Percentiles rank a stretch among this genome's conserved stretches.
phyloP scores from a whole-genome alignment of 805 yeast genomes.

The Metschnikowia amazonensis region DNA sequence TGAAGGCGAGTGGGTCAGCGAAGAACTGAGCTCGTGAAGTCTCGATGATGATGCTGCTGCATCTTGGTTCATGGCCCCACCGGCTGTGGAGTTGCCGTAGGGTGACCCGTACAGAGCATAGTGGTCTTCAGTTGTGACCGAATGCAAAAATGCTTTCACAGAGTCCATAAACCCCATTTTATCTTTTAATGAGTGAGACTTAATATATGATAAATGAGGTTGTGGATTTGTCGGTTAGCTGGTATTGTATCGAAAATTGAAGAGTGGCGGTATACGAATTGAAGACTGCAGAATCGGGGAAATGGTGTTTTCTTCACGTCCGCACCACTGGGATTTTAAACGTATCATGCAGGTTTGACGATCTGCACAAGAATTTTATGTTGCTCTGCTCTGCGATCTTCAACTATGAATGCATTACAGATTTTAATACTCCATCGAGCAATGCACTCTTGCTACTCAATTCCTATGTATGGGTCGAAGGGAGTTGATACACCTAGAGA shows the following conservation, averaged over 20 bases:
- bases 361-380: neutral
- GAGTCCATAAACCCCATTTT: slow-evolving; percentile 38
- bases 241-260: neutral
- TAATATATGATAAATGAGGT: neutral
- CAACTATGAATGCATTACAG: neutral
- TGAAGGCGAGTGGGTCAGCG: slow-evolving; percentile 29
- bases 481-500: neutral
- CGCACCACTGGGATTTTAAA: slow-evolving; percentile 1
- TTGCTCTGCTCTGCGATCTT: neutral
- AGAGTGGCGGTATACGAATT: neutral
- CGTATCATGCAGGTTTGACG: slow-evolving; percentile 1
- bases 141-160: slow-evolving; percentile 40
- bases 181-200: neutral
- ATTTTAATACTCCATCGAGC: neutral
- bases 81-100: slow-evolving; percentile 17
- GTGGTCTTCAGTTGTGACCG: slow-evolving; percentile 56
- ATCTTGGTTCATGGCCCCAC: slow-evolving; percentile 15
- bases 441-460: neutral
- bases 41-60: slow-evolving; percentile 28
- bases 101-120: slow-evolving; percentile 50
- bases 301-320: neutral
- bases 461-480: too few species aligned
- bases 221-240: neutral
- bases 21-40: slow-evolving; percentile 34
- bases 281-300: neutral